Evolutionary conservation across 495 filamentous ascomycete genomes (phyloP).

Genomic region (Aspergillus carlsbadensis): DNA sequence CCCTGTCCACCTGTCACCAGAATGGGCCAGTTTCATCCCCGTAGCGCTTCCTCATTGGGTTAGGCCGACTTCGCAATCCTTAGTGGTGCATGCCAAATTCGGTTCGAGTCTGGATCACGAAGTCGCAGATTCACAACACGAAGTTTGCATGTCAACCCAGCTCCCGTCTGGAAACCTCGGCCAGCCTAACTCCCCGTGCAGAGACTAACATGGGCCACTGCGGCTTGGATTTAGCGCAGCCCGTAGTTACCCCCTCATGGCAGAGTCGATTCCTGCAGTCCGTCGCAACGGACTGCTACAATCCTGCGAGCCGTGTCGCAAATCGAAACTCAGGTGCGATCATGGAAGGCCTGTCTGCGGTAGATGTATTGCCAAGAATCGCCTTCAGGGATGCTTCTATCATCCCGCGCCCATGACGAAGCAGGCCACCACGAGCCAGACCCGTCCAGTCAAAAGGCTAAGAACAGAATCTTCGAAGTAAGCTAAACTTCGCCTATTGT

Average conservation of each 20-base stretch:
- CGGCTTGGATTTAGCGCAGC: not conserved
- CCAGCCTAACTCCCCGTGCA: not conserved
- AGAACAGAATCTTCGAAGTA: slow-evolving; percentile 30
- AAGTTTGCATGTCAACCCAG: too few relatives aligned
- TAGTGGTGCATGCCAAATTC: too few relatives aligned
- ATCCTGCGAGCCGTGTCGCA: slow-evolving; percentile 54
- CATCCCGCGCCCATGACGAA: slow-evolving; percentile 47
- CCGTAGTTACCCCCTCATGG: not conserved
- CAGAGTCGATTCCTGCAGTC: slow-evolving; percentile 24
- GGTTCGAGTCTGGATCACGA: too few relatives aligned
- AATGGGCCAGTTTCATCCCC: too few relatives aligned
- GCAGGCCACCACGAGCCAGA: slow-evolving; percentile 18
- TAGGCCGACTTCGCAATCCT: too few relatives aligned
- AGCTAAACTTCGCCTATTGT: too few relatives aligned
- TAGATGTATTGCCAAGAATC: slow-evolving; percentile 35
- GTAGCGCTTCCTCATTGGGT: too few relatives aligned
- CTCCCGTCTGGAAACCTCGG: too few relatives aligned
- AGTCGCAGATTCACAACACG: too few relatives aligned
- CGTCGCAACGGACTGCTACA: slow-evolving; percentile 48
- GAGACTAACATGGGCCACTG: not conserved
- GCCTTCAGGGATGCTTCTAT: slow-evolving; percentile 37
- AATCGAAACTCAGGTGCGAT: slow-evolving; percentile 51
- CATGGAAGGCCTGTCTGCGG: slow-evolving; percentile 41
- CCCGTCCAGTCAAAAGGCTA: slow-evolving; percentile 8
- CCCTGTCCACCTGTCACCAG: too few relatives aligned